A percentile compares a stretch with the other conserved stretches of the same genome.
Conservation (phyloP, 148 eudicot genomes). For the Diospyros lotus region DNA sequence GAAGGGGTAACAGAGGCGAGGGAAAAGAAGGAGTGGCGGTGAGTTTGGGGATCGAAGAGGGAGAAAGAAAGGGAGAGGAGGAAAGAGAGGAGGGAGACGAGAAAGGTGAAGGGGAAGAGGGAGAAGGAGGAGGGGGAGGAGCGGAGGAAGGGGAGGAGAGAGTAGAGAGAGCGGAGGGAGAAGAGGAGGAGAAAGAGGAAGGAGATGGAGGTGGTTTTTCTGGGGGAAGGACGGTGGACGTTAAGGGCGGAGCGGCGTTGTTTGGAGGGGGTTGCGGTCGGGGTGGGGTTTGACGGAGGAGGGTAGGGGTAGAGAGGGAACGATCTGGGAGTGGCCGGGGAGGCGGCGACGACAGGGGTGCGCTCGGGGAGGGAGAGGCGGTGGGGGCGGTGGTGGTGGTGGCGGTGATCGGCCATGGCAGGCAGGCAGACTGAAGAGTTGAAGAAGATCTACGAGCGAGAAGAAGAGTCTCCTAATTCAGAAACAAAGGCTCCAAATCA, state of each 20-base stretch:
- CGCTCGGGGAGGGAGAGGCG: constrained; percentile 14
- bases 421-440: neutral
- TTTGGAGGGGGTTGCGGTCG: constrained; percentile 67
- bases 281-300: constrained; percentile 25
- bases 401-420: constrained; percentile 20
- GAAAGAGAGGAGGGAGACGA: constrained; percentile 46
- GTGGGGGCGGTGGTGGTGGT: constrained; percentile 19
- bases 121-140: constrained; percentile 86
- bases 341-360: constrained; percentile 34
- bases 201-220: constrained; percentile 29
- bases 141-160: constrained; percentile 79
- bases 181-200: constrained; percentile 65
- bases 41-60: constrained; percentile 20
- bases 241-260: constrained; percentile 32
- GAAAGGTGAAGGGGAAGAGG: constrained; percentile 60
- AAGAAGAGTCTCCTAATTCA: too few relatives aligned
- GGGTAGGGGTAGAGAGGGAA: constrained; percentile 36
- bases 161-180: constrained; percentile 67
- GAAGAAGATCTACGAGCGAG: too few relatives aligned
- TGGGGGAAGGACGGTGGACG: constrained; percentile 20
- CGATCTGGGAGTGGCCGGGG: constrained; percentile 25
- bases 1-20: constrained; percentile 41
- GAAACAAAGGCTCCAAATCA: too few relatives aligned
- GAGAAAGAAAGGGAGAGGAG: constrained; percentile 34
- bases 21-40: constrained; percentile 30